Base-by-base conservation (phyloP, 805 yeast species). In the Lachancea waltii region DNA sequence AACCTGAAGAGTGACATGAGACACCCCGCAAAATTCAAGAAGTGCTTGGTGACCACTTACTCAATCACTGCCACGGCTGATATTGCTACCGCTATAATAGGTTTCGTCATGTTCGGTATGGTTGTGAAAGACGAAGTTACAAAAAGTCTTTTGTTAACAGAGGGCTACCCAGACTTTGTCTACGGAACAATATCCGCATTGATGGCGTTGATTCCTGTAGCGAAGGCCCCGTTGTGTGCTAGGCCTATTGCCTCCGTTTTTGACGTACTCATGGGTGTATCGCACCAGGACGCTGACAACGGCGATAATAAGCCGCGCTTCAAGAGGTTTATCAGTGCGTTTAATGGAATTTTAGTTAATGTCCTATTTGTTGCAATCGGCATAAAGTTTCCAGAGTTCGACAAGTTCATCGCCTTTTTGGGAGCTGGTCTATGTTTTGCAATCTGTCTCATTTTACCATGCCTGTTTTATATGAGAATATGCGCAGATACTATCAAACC, bases 361-460 rank as follows among this genome's bases (percentile, higher is more conserved):
- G 58, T 70, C 0, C 35, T 70, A 4, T 73, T 84, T 40, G 79
- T 83, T 16, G 41, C 64, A 3, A 61, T 81, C 35, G 78, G 94
- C 0, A 69, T 82, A 20, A 35, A 76, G 11, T 71, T 85, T 54
- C 90, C 92, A 3, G 81, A 78, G 38, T 87, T 87, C 56, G 96
- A 86, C 52, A 75, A 75, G 48, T 70, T 87, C 36, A 80, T 87
- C 60, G 85, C 95, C 5, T 73, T 87, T 32, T 60, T 85, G 48
- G 96, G 96, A 6, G 75, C 90, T 4, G 78, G 85, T 1, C 68
- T 87, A 36, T 85, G 95, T 49, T 82, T 85, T 58, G 66, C 79
- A 3, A 76, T 86, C 24, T 87, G 96, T 58, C 65, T 86, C 38
- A 79, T 85, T 15, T 68, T 86, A 17, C 96, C 96, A 3, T 65